phyloP scores from a whole-genome alignment of 1,284 basidiomycete genomes.

The Bondarzewia mesenterica region DNA sequence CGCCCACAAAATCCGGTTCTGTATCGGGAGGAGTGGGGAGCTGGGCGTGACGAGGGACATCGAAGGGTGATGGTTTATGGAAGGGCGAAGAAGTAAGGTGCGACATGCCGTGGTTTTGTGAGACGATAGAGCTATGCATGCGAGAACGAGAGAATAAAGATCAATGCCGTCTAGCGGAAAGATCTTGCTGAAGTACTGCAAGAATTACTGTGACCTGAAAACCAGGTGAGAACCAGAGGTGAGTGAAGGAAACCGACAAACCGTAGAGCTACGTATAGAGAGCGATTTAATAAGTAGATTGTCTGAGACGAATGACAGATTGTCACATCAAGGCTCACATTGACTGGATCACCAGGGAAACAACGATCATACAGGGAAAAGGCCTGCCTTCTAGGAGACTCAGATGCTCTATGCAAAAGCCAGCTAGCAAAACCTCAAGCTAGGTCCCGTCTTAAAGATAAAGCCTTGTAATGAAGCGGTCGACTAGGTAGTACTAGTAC shows the following conservation, averaged over 20 bases:
- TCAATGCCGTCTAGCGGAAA: slow-evolving; percentile 19
- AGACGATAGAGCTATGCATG: slow-evolving; percentile 12
- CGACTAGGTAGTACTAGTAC: too few relatives aligned
- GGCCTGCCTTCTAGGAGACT: background rate
- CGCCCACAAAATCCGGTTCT: slow-evolving; percentile 28
- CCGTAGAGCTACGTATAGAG: background rate
- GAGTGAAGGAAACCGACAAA: background rate
- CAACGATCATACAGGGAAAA: background rate
- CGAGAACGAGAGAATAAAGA: slow-evolving; percentile 8
- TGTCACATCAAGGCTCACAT: background rate
- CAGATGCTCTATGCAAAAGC: background rate
- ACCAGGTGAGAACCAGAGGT: slow-evolving; percentile 5
- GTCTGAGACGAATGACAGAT: slow-evolving; percentile 1
- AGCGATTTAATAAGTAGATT: background rate
- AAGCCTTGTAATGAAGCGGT: too few relatives aligned
- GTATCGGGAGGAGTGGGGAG: slow-evolving; percentile 51
- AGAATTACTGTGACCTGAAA: slow-evolving; percentile 2
- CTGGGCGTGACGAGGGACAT: slow-evolving; percentile 33
- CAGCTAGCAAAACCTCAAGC: too few relatives aligned
- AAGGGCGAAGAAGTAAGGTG: slow-evolving; percentile 37
- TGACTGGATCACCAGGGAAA: background rate
- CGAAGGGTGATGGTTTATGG: slow-evolving; percentile 40
- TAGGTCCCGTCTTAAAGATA: too few relatives aligned
- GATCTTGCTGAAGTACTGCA: slow-evolving; percentile 1
- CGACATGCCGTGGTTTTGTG: slow-evolving; percentile 32